Percentiles rank a stretch among this genome's conserved stretches.
phyloP scores from a whole-genome alignment of 352 stramenopile species.

The Globisporangium cylindrosporum region DNA sequence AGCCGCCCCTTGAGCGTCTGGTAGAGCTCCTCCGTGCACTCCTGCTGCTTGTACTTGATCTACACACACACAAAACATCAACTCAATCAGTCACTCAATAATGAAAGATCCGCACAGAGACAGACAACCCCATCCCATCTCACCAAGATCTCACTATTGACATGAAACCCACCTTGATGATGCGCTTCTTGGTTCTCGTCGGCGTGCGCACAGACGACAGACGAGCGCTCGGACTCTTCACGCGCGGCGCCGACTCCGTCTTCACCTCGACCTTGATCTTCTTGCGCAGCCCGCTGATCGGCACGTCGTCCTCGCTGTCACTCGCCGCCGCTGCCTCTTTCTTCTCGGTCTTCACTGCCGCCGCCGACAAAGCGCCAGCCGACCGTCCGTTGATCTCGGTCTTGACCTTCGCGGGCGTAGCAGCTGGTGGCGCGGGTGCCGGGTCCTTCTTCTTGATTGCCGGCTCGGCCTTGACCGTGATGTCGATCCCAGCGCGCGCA shows the following conservation, averaged over 20 bases:
- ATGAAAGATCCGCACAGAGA: background rate
- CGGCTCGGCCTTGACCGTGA: constrained; percentile 23
- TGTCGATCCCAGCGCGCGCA: constrained; percentile 21
- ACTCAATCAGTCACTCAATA: background rate
- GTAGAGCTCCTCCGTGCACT: constrained; percentile 82
- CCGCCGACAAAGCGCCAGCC: background rate
- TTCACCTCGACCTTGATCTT: constrained; percentile 56
- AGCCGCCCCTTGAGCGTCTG: constrained; percentile 72
- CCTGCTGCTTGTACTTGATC: constrained; percentile 86
- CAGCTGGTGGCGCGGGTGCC: background rate
- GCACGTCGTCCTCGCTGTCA: constrained; percentile 73
- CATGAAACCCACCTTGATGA: constrained; percentile 42
- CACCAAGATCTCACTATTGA: constrained; percentile 6
- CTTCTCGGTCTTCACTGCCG: constrained; percentile 33
- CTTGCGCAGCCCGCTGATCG: constrained; percentile 64
- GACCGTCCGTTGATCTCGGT: constrained; percentile 16
- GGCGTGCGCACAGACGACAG: constrained; percentile 6
- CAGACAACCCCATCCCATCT: background rate
- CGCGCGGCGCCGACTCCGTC: constrained; percentile 15
- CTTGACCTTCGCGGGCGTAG: constrained; percentile 15
- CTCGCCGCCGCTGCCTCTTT: constrained; percentile 30
- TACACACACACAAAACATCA: constrained; percentile 5
- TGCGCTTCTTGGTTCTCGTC: constrained; percentile 49
- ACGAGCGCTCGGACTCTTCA: constrained; percentile 21
- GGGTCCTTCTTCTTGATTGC: constrained; percentile 16